Evolutionary conservation across 257 asterid species (phyloP).

Genomic region (Solanum phureja): DNA sequence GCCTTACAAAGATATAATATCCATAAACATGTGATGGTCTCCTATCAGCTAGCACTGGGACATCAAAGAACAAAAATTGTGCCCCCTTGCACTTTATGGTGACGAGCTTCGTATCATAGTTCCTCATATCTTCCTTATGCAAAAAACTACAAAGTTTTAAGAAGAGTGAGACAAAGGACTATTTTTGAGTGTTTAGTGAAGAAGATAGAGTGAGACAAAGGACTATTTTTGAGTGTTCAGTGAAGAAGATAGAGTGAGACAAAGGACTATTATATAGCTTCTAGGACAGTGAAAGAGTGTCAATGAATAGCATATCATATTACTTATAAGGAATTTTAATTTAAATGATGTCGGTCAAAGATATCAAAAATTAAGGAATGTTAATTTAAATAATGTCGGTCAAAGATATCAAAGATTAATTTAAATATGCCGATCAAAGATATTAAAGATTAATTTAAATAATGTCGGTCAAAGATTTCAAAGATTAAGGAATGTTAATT

Average conservation of each 20-base stretch:
- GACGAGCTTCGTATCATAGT: slow-evolving; percentile 66
- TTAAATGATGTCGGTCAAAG: too few relatives aligned
- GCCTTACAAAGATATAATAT: slow-evolving; percentile 41
- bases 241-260: not conserved
- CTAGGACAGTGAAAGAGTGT: not conserved
- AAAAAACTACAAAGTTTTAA: not conserved
- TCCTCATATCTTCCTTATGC: slow-evolving; percentile 63
- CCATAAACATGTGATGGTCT: slow-evolving; percentile 82
- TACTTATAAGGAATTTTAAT: not conserved
- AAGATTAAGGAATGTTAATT: not conserved
- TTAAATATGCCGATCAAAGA: too few relatives aligned
- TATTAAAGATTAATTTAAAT: too few relatives aligned
- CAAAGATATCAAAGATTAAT: not conserved
- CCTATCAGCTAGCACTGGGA: slow-evolving; percentile 90
- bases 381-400: not conserved
- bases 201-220: not conserved
- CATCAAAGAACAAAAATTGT: slow-evolving; percentile 59
- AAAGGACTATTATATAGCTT: not conserved
- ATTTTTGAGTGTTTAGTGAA: not conserved
- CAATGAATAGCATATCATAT: not conserved
- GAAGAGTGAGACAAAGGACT: too few relatives aligned
- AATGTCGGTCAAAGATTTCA: too few relatives aligned
- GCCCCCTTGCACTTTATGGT: slow-evolving; percentile 31
- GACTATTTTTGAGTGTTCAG: not conserved
- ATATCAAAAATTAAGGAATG: not conserved